A percentile compares a stretch with the other conserved stretches of the same genome.
phyloP scores from a whole-genome alignment of 805 yeast species.

The Priceomyces castillae region DNA sequence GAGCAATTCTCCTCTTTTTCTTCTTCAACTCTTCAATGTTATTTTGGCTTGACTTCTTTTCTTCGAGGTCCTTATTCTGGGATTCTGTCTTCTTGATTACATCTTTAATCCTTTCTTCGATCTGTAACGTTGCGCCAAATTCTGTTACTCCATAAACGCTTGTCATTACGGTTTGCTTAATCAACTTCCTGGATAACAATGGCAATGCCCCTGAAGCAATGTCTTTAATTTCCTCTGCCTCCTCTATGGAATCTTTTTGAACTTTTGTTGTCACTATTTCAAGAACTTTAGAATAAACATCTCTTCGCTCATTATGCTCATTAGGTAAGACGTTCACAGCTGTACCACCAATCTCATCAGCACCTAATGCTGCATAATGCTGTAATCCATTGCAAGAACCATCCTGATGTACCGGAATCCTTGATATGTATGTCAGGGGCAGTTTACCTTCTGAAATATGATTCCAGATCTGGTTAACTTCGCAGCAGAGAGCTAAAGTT shows the following conservation, averaged over 20 bases:
- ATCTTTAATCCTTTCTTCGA: slow-evolving; percentile 22
- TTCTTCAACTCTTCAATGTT: not conserved
- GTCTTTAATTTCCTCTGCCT: slow-evolving; percentile 1
- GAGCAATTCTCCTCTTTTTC: slow-evolving; percentile 6
- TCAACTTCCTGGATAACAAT: slow-evolving; percentile 28
- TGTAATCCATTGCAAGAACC: slow-evolving; percentile 48
- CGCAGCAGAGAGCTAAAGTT: slow-evolving; percentile 33
- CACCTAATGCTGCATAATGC: slow-evolving; percentile 44
- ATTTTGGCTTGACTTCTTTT: not conserved
- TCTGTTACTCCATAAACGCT: slow-evolving; percentile 44
- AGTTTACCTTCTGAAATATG: slow-evolving; percentile 15
- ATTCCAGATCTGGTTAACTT: slow-evolving; percentile 20
- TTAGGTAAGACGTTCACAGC: slow-evolving; percentile 36
- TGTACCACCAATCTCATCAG: slow-evolving; percentile 34
- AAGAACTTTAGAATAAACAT: slow-evolving; percentile 34
- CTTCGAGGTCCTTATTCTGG: not conserved
- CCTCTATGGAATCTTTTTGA: slow-evolving; percentile 4
- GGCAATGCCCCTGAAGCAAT: slow-evolving; percentile 14
- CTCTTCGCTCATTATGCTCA: slow-evolving; percentile 15
- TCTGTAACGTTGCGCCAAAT: slow-evolving; percentile 36
- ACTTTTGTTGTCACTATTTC: slow-evolving; percentile 20
- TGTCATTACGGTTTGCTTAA: slow-evolving; percentile 46
- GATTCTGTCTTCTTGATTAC: slow-evolving; percentile 12
- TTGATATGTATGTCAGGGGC: slow-evolving; percentile 19
- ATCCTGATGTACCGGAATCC: slow-evolving; percentile 42